A percentile compares a stretch with the other conserved stretches of the same genome.
phyloP scores from a whole-genome alignment of 257 asterid species.

The Ajuga chamaepitys region DNA sequence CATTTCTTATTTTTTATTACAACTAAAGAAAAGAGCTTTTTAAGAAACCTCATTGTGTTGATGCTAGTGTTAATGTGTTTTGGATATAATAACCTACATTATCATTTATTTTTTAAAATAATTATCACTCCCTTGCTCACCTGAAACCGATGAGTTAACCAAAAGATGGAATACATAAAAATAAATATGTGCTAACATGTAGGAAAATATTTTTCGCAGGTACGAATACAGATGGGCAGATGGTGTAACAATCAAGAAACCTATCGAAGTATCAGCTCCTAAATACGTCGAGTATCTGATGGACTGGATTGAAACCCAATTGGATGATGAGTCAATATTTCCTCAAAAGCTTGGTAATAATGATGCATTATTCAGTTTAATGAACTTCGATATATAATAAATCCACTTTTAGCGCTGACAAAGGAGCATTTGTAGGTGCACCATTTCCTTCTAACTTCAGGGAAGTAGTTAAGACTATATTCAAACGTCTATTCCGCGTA shows the following conservation, averaged over 20 bases:
- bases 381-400: neutral
- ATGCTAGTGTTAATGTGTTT: neutral
- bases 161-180: neutral
- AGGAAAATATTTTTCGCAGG: conserved; percentile 32
- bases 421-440: conserved; percentile 46
- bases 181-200: neutral
- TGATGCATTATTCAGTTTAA: neutral
- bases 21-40: neutral
- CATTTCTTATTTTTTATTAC: neutral
- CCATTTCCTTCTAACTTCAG: conserved; percentile 76
- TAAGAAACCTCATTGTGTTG: neutral
- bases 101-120: neutral
- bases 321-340: conserved; percentile 45
- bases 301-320: conserved; percentile 55
- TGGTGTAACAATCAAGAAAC: conserved; percentile 83
- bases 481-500: conserved; percentile 76
- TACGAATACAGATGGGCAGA: conserved; percentile 98
- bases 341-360: conserved; percentile 55
- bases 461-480: conserved; percentile 80
- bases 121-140: neutral
- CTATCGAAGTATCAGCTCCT: conserved; percentile 87
- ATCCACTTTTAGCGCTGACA: conserved; percentile 13
- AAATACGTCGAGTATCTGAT: conserved; percentile 41
- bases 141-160: neutral
- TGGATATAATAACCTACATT: conserved; percentile 2